phyloP scores from a whole-genome alignment of 345 rosid genomes.

The Populus davidiana region DNA sequence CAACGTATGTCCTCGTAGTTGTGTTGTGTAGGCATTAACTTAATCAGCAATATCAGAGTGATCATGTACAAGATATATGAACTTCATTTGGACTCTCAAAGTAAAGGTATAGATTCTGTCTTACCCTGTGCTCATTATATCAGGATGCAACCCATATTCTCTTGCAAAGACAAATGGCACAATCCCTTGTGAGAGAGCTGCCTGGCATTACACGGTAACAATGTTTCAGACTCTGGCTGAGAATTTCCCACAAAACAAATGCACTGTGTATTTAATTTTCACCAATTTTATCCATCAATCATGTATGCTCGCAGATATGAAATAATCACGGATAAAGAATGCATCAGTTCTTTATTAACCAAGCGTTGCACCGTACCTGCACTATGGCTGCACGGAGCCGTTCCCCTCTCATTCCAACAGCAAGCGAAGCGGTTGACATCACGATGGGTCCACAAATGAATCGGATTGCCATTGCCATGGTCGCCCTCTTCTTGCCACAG shows the following conservation, averaged over 20 bases:
- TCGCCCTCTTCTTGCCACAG: constrained; percentile 62
- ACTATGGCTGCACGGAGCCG: constrained; percentile 69
- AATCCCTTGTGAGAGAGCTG: constrained; percentile 81
- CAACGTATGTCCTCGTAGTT: not conserved
- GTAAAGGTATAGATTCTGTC: constrained; percentile 10
- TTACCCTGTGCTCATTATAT: constrained; percentile 69
- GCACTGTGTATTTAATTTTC: no score
- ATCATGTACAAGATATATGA: not conserved
- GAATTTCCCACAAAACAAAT: not conserved
- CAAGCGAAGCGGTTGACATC: constrained; percentile 51
- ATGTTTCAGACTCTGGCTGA: not conserved
- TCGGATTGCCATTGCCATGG: constrained; percentile 57
- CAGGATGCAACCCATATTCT: constrained; percentile 73
- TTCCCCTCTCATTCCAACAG: constrained; percentile 47
- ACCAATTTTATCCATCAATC: no score
- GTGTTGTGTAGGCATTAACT: not conserved
- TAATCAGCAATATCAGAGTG: not conserved
- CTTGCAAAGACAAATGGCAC: constrained; percentile 80
- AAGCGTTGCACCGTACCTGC: constrained; percentile 37
- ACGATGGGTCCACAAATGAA: constrained; percentile 60
- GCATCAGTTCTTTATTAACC: not conserved
- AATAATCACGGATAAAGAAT: not conserved
- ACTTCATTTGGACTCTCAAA: not conserved
- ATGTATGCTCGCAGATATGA: not conserved
- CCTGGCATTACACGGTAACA: constrained; percentile 34